A percentile compares a stretch with the other conserved stretches of the same genome.
phyloP scores from a whole-genome alignment of 148 eudicot species.

The Tetragonia tetragonoides region DNA sequence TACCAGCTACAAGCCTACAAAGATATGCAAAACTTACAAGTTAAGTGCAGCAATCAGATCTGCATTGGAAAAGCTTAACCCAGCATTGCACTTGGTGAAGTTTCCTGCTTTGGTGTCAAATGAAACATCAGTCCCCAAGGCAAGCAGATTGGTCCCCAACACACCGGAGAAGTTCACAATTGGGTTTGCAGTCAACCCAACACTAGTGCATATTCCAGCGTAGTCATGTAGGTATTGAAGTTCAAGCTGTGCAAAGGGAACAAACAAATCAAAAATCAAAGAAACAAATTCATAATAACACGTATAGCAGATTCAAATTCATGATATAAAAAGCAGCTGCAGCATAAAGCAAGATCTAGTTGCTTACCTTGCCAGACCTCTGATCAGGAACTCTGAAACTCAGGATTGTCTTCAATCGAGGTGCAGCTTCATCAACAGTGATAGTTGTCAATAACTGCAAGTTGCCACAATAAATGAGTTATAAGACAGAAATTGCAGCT shows the following conservation, averaged over 20 bases:
- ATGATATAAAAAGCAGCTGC: not conserved
- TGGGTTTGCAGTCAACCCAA: conserved; percentile 68
- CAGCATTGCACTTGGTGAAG: conserved; percentile 63
- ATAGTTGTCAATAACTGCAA: conserved; percentile 52
- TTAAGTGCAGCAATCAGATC: conserved; percentile 60
- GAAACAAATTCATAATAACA: not conserved
- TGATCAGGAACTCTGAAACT: conserved; percentile 64
- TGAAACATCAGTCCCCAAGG: conserved; percentile 58
- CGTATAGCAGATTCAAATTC: not conserved
- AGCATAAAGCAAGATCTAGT: not conserved
- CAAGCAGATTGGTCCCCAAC: conserved; percentile 42
- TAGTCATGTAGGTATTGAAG: conserved; percentile 69
- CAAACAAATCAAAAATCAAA: not conserved
- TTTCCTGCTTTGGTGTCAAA: conserved; percentile 49
- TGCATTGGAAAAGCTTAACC: conserved; percentile 47
- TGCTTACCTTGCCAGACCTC: conserved; percentile 60
- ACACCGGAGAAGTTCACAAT: conserved; percentile 58
- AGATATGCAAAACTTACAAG: conserved; percentile 41
- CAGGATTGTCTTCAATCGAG: conserved; percentile 61
- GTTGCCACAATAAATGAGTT: conserved; percentile 1
- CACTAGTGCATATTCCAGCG: conserved; percentile 54
- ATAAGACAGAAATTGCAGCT: not conserved
- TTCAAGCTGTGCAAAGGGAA: conserved; percentile 44
- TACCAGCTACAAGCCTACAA: not conserved
- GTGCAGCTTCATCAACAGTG: conserved; percentile 59